Evolutionary conservation across 2,329 filamentous ascomycete genomes (phyloP).

Genomic region (Nothophoma quercina): DNA sequence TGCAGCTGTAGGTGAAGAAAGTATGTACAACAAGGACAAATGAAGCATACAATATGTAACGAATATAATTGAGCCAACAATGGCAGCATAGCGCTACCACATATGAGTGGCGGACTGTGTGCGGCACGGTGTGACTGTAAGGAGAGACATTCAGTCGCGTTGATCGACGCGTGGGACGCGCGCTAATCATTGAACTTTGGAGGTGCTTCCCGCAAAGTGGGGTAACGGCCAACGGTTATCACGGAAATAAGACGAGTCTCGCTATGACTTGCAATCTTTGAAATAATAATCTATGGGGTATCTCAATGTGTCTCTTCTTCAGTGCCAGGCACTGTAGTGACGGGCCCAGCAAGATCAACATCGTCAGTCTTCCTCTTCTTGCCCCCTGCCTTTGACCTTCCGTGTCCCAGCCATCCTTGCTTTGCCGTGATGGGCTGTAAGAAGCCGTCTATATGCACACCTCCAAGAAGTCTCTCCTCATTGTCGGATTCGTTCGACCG

Average conservation of each 20-base stretch:
- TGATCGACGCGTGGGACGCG: slow-evolving; percentile 3
- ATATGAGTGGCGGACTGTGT: neutral
- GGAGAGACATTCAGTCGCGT: neutral
- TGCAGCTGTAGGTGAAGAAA: neutral
- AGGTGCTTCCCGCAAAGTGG: slow-evolving; percentile 1
- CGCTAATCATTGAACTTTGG: too few relatives aligned
- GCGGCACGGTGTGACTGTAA: neutral
- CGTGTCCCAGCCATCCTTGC: slow-evolving; percentile 37
- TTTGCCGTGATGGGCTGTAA: slow-evolving; percentile 60
- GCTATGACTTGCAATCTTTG: too few relatives aligned
- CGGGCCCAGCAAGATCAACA: neutral
- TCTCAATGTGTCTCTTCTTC: neutral
- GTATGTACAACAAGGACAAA: neutral
- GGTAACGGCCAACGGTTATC: neutral
- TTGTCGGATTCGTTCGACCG: slow-evolving; percentile 55
- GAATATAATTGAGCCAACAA: neutral
- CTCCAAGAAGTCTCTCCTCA: slow-evolving; percentile 60
- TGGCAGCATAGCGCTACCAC: neutral
- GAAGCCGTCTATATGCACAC: slow-evolving; percentile 74
- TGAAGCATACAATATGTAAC: neutral
- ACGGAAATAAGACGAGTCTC: neutral
- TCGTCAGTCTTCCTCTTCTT: slow-evolving; percentile 13
- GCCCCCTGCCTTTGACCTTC: slow-evolving; percentile 30
- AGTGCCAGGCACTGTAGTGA: neutral
- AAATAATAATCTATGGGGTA: too few relatives aligned